A percentile compares a stretch with the other conserved stretches of the same genome.
These are phyloP conservation scores for Diaporthe citriasiana DNA, from an alignment of 2,329 filamentous ascomycete genomes.

Conservation along the genomic window DNA sequence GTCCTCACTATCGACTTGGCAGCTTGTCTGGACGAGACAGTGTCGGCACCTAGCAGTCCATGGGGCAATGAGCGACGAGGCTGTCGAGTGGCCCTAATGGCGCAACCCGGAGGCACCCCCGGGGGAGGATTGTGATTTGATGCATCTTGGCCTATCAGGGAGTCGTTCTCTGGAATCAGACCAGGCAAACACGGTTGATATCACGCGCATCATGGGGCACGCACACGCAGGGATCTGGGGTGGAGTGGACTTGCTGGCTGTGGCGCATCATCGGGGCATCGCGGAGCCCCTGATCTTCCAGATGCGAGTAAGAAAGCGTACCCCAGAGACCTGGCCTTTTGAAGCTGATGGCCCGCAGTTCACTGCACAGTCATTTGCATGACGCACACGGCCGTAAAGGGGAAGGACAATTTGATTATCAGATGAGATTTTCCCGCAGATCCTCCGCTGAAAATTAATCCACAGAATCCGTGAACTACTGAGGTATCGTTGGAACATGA, in stretches of 20 bases:
- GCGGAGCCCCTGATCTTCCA: not conserved
- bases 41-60: not conserved
- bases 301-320: conserved; percentile 6
- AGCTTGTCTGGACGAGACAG: not conserved
- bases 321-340: not conserved
- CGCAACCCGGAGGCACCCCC: not conserved
- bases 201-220: conserved; percentile 1
- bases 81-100: not conserved
- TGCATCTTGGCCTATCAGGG: conserved; percentile 3
- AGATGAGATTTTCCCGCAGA: not conserved
- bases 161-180: not conserved
- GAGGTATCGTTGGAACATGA: not conserved
- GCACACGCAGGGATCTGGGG: conserved; percentile 25
- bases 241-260: not conserved
- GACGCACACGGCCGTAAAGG: not conserved
- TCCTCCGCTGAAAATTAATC: too few species aligned
- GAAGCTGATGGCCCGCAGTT: not conserved
- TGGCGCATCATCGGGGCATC: not conserved
- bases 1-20: conserved; percentile 12
- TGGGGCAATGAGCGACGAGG: not conserved
- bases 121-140: not conserved
- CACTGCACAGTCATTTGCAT: not conserved
- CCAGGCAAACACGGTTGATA: not conserved
- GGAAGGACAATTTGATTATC: not conserved
- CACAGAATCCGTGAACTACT: not conserved